Evolutionary conservation across 768 basidiomycete genomes (phyloP).

Genomic region (Pleurotus citrinopileatus): DNA sequence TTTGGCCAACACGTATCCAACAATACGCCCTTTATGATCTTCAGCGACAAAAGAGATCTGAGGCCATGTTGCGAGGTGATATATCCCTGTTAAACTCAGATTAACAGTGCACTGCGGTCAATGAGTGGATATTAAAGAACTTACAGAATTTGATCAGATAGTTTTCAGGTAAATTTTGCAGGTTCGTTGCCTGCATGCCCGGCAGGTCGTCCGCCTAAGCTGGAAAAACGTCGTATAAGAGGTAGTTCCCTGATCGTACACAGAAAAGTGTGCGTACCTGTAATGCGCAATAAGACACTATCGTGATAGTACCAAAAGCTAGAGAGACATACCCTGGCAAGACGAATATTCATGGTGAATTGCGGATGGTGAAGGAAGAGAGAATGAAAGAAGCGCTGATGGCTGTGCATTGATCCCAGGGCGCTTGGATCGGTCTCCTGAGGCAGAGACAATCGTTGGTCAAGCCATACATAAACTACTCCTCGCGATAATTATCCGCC

Average conservation of each 20-base stretch:
- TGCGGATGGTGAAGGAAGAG: not conserved
- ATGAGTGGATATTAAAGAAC: constrained; percentile 18
- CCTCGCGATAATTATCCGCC: too few species aligned
- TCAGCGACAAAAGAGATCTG: constrained; percentile 92
- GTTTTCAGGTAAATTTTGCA: constrained; percentile 92
- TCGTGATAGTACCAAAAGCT: constrained; percentile 14
- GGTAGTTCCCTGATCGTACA: constrained; percentile 13
- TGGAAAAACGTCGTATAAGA: too few species aligned
- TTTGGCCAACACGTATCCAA: constrained; percentile 95
- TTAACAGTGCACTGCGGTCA: not conserved
- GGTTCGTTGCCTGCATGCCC: constrained; percentile 93
- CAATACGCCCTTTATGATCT: constrained; percentile 83
- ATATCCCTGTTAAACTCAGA: constrained; percentile 58
- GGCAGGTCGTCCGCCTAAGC: constrained; percentile 80
- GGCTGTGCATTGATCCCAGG: too few species aligned
- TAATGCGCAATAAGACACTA: constrained; percentile 8
- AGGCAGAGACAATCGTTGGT: too few species aligned
- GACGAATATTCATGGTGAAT: constrained; percentile 45
- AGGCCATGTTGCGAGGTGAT: constrained; percentile 90
- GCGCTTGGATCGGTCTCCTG: too few species aligned
- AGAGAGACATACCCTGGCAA: constrained; percentile 36
- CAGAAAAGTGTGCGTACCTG: constrained; percentile 7
- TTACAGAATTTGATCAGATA: constrained; percentile 80
- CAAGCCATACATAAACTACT: too few species aligned
- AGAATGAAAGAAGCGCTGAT: too few species aligned